phyloP scores from a whole-genome alignment of 1,139 yeast genomes.

The Chernovozyma sophiae-reginae region DNA sequence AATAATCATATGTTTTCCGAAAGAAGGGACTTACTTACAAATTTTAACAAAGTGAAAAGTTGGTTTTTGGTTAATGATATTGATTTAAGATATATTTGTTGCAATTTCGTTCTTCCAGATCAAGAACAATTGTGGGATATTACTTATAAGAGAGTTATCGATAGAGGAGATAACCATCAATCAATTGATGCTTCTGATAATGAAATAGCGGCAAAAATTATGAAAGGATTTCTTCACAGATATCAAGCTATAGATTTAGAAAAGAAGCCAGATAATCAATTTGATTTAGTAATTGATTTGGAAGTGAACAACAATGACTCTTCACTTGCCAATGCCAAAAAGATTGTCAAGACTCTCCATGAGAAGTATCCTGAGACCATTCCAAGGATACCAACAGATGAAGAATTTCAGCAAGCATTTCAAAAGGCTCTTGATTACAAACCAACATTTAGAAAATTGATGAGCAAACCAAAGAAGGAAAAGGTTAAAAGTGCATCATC shows the following conservation, averaged over 20 bases:
- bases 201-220: constrained; percentile 46
- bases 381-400: constrained; percentile 35
- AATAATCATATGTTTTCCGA: constrained; percentile 75
- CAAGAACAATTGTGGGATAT: constrained; percentile 39
- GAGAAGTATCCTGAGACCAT: constrained; percentile 46
- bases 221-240: constrained; percentile 69
- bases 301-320: constrained; percentile 40
- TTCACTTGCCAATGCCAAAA: constrained; percentile 49
- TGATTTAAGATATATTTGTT: constrained; percentile 51
- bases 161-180: constrained; percentile 89
- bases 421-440: constrained; percentile 45
- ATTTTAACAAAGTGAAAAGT: constrained; percentile 39
- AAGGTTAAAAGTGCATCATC: constrained; percentile 11
- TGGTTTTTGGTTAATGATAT: constrained; percentile 28
- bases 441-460: constrained; percentile 45
- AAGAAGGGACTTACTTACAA: constrained; percentile 61
- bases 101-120: constrained; percentile 56
- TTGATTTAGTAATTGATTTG: constrained; percentile 62
- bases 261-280: constrained; percentile 58
- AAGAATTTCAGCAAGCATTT: constrained; percentile 40
- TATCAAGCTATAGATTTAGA: constrained; percentile 55
- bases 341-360: constrained; percentile 36
- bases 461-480: constrained; percentile 13
- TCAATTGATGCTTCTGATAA: neutral
- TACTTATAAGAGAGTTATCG: constrained; percentile 56